Evolutionary conservation across 495 filamentous ascomycete species (phyloP), one percentile per base, ranked within the genome.

Genomic region (Apodospora peruviana): DNA sequence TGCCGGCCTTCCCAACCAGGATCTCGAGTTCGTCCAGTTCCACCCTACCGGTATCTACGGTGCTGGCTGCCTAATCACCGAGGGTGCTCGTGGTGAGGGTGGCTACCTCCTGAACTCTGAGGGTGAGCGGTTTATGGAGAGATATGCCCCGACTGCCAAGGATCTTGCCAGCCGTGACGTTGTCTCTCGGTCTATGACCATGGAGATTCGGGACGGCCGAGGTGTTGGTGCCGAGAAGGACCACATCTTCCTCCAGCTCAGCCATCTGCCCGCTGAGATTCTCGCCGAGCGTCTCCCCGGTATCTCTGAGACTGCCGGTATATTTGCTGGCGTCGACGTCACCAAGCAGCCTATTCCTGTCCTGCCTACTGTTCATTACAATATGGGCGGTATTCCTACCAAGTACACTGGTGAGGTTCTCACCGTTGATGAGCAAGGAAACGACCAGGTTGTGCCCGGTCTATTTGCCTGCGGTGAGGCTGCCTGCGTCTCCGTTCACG

Each of bases 11-110:
- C 93, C 93, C 46, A 95, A 96, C 78, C 93, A 98, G 75, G 93
- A 98, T 80, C 79, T 98, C 61, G 93, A 98, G 72, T 98, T 98
- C 74, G 93, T 98, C 56, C 93, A 98, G 76, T 98, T 98, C 83
- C 93, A 98, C 72, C 93, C 93, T 20, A 96, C 93, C 45, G 93
- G 93, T 75, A 98, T 98, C 74, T 98, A 98, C 71, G 93, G 93
- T 68, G 93, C 93, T 55, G 93, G 93, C 56, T 96, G 91, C 72
- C 72, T 98, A 78, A 98, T 98, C 65, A 98, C 93, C 35, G 91
- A 98, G 74, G 93, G 93, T 57, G 89, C 93, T 58, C 88, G 93
- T 77, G 93, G 93, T 72, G 93, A 98, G 78, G 93, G 93, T 76
- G 93, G 93, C 65, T 96, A 95, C 70, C 81, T 98, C 24, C 81